A percentile compares a stretch with the other conserved stretches of the same genome.
phyloP scores from a whole-genome alignment of 1,139 yeast species.

The Nakaseomyces glabratus region DNA sequence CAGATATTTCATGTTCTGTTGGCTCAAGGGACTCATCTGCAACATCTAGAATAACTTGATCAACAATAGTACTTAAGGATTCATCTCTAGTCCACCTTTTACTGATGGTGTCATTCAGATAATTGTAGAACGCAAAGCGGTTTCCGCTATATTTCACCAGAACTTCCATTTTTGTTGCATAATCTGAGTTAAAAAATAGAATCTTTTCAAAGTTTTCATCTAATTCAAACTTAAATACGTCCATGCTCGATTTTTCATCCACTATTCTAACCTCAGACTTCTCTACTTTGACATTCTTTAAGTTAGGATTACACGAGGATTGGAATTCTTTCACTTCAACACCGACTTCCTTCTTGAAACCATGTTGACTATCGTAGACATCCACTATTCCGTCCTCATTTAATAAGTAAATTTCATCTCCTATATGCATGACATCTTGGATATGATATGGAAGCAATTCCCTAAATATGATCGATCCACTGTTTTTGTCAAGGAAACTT shows the following conservation, averaged over 20 bases:
- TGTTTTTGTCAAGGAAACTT: conserved; percentile 19
- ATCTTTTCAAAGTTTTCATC: conserved; percentile 13
- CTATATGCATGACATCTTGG: conserved; percentile 13
- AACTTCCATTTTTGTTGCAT: conserved; percentile 11
- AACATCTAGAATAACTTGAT: conserved; percentile 36
- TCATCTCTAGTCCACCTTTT: conserved; percentile 42
- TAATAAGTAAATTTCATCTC: background rate
- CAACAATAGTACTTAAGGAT: conserved; percentile 35
- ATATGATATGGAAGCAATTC: conserved; percentile 13
- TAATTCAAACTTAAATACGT: conserved; percentile 12
- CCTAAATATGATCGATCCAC: conserved; percentile 22
- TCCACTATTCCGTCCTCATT: background rate
- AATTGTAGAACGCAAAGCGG: conserved; percentile 18
- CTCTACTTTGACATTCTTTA: conserved; percentile 2
- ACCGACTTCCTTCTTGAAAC: background rate
- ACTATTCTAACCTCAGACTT: conserved; percentile 8
- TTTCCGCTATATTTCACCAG: conserved; percentile 14
- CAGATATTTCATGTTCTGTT: conserved; percentile 33
- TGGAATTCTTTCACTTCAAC: background rate
- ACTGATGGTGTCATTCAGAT: conserved; percentile 22
- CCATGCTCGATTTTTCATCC: conserved; percentile 11
- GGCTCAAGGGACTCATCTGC: conserved; percentile 30
- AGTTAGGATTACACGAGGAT: conserved; percentile 1
- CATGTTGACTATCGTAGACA: conserved; percentile 1
- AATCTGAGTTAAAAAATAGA: conserved; percentile 11